Evolutionary conservation across 192 early-diverging fungal species (phyloP), one percentile per base, ranked within the genome.

Genomic region (Diversispora epigaea): DNA sequence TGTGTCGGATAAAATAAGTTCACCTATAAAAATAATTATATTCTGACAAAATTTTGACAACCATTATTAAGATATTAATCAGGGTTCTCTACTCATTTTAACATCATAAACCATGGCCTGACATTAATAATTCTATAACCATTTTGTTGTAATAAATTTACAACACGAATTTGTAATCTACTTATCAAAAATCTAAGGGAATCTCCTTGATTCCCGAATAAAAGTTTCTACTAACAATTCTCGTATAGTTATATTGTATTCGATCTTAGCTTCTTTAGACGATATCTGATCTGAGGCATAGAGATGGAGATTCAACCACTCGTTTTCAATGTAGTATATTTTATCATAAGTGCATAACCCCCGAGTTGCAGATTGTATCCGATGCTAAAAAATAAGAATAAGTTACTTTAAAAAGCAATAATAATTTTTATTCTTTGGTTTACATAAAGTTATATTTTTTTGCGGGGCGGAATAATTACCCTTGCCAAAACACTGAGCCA

Each of bases 371-470:
- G 15, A 21, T 47, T 68, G 67, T 44, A 12, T 68, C 14, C 25
- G 46, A 52, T 68, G 67, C 67, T 68, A 64, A 44, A 6, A 68
- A 68, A n/a, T n/a, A n/a, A n/a, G n/a, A n/a, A n/a, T n/a, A n/a
- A n/a, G n/a, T n/a, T n/a, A n/a, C n/a, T n/a, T n/a, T n/a, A n/a
- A n/a, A n/a, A n/a, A n/a, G n/a, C n/a, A n/a, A n/a, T n/a, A n/a
- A n/a, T n/a, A n/a, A n/a, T n/a, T n/a, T n/a, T n/a, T n/a, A n/a
- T n/a, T n/a, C n/a, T n/a, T n/a, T n/a, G n/a, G n/a, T n/a, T n/a
- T n/a, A n/a, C n/a, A n/a, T n/a, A n/a, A n/a, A n/a, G n/a, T n/a
- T n/a, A n/a, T n/a, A n/a, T n/a, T n/a, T 46, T 66, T 44, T 66
- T 66, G 64, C 64, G 64, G 43, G 43, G 1, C 40, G 40, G 21